Percentiles rank a stretch among this genome's conserved stretches.
Evolutionary conservation across 73 alveolate genomes (phyloP).

Genomic region (Tetrahymena thermophila): DNA sequence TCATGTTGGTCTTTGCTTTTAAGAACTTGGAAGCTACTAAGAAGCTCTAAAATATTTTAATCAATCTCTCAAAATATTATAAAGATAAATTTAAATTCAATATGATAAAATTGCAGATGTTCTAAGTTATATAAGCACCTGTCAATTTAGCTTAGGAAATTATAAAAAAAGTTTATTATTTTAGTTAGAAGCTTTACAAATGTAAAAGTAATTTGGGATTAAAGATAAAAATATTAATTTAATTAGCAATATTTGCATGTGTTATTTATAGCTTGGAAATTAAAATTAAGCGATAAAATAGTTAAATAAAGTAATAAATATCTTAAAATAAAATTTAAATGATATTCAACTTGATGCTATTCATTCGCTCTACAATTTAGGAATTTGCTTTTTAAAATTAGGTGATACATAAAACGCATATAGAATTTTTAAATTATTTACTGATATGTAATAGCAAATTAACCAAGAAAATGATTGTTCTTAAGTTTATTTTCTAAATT

Average conservation of each 20-base stretch:
- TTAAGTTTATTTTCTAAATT: background rate
- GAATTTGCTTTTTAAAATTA: background rate
- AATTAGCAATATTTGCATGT: background rate
- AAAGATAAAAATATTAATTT: too few relatives aligned
- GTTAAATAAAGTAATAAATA: too few relatives aligned
- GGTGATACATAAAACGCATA: background rate
- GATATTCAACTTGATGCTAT: background rate
- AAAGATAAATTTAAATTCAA: too few relatives aligned
- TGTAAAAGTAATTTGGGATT: too few relatives aligned
- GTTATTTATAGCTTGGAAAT: background rate
- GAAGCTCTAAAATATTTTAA: background rate
- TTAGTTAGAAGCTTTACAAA: background rate
- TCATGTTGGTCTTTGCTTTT: background rate
- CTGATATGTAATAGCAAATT: too few relatives aligned
- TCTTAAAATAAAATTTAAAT: background rate
- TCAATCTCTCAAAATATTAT: background rate
- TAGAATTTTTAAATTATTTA: too few relatives aligned
- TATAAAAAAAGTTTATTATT: too few relatives aligned
- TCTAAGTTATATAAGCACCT: background rate
- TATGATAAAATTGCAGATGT: background rate
- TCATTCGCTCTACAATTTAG: background rate
- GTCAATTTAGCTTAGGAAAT: background rate
- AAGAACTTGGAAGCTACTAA: background rate
- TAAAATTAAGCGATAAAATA: background rate
- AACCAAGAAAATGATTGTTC: too few relatives aligned